phyloP scores from a whole-genome alignment of 2,329 filamentous ascomycete species.

The Ophiognomonia clavigignenti-juglandacearum region DNA sequence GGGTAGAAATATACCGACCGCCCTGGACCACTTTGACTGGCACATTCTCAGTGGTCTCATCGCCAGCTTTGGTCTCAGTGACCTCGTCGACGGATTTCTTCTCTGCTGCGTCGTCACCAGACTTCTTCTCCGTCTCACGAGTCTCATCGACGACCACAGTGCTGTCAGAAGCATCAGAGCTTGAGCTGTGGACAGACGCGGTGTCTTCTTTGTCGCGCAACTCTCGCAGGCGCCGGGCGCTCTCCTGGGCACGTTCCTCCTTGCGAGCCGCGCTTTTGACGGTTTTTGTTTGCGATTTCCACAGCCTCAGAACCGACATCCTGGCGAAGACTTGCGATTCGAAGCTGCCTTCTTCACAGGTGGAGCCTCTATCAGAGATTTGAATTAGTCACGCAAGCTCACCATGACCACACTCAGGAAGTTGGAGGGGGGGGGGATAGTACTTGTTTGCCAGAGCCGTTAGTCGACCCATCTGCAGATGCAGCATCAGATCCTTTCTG shows the following conservation, averaged over 20 bases:
- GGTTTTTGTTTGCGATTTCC: not conserved
- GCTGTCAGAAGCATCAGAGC: not conserved
- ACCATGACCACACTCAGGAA: no score
- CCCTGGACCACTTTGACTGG: no score
- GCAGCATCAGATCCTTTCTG: not conserved
- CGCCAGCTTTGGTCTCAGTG: no score
- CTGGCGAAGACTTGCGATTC: slow-evolving; percentile 2
- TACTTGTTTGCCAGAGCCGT: not conserved
- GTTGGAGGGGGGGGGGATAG: not conserved
- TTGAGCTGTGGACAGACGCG: not conserved
- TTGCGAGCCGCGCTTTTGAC: not conserved
- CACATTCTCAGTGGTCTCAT: no score
- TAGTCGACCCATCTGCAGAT: slow-evolving; percentile 7
- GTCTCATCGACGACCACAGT: not conserved
- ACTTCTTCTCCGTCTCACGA: not conserved
- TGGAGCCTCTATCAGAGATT: not conserved
- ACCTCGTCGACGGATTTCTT: no score
- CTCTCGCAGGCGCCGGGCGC: not conserved
- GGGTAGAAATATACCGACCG: no score
- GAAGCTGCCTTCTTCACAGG: slow-evolving; percentile 2
- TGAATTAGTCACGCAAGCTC: not conserved
- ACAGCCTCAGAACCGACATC: not conserved
- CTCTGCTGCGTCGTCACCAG: no score
- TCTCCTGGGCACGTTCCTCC: slow-evolving; percentile 2
- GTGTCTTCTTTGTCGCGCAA: not conserved